Evolutionary conservation across 257 asterid species (phyloP), one percentile per base, ranked within the genome.

Genomic region (Gentiana macrophylla): DNA sequence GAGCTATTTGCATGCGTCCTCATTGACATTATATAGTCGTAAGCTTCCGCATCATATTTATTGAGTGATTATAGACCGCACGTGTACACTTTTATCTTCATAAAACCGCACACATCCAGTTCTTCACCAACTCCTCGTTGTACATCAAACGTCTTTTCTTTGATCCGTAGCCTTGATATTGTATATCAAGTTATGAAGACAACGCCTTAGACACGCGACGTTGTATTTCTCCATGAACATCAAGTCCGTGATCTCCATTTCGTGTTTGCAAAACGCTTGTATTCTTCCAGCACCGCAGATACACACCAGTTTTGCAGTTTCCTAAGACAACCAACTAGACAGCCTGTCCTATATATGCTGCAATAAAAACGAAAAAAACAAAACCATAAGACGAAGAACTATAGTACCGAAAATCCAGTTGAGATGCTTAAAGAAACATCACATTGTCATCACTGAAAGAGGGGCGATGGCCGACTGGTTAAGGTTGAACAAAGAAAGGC

Each of bases 301-400:
- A 68, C 32, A 57, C 80, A 70, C 84, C 84, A 78, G 53, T 70
- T 78, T 66, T 78, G 84, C 64, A 71, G 52, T 50, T 74, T 74
- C 65, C 80, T 78, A 32, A 78, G 64, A 67, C 80, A 68, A 24
- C 84, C 84, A 1, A 78, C 78, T 0, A 78, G 70, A 57, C 76
- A 74, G 8, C 84, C 84, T 6, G 84, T 74, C 4, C 84, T 24
- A 24, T 24, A 24, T 73, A 59, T 78, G 84, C 80, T 78, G 78
- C 71, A 50, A 1, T 12, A 24, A 37, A 24, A 24, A 24, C 24
- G 24, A 24, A 24, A 24, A 24, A 24, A 24, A 24, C 24, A 24
- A 24, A 24, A 24, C 24, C 24, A 24, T 24, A 24, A 24, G 24
- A 24, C 24, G 24, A 51, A 52, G 9, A 62, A 47, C 61, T 45